A percentile compares a stretch with the other conserved stretches of the same genome.
phyloP scores from a whole-genome alignment of 495 filamentous ascomycete genomes.

The Aspergillus carlsbadensis region DNA sequence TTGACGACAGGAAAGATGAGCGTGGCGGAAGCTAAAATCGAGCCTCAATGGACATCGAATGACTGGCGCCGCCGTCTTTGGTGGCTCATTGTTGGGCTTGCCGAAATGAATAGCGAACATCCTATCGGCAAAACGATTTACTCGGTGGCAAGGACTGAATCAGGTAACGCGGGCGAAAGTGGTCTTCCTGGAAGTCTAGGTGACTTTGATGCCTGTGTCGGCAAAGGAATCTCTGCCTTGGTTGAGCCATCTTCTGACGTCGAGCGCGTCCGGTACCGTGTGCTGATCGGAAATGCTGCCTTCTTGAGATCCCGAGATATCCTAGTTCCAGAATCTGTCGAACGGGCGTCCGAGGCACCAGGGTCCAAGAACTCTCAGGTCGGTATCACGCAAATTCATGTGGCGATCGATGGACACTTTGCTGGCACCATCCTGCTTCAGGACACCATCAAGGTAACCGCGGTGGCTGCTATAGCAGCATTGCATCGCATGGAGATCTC shows the following conservation, averaged over 20 bases:
- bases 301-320: slow-evolving; percentile 72
- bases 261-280: slow-evolving; percentile 67
- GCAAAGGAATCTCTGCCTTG: slow-evolving; percentile 77
- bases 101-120: slow-evolving; percentile 93
- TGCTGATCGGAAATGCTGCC: slow-evolving; percentile 77
- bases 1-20: slow-evolving; percentile 94
- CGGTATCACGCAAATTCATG: slow-evolving; percentile 86
- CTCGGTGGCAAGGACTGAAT: slow-evolving; percentile 65
- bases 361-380: slow-evolving; percentile 27
- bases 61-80: slow-evolving; percentile 73
- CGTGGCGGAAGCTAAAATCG: slow-evolving; percentile 68
- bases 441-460: slow-evolving; percentile 87
- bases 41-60: slow-evolving; percentile 65
- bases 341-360: slow-evolving; percentile 28
- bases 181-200: slow-evolving; percentile 78
- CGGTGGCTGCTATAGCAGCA: slow-evolving; percentile 79
- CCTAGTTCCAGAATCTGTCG: slow-evolving; percentile 61
- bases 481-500: slow-evolving; percentile 80
- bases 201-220: slow-evolving; percentile 81
- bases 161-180: slow-evolving; percentile 69
- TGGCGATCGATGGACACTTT: slow-evolving; percentile 79
- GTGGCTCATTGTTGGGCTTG: slow-evolving; percentile 92
- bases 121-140: slow-evolving; percentile 87
- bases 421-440: slow-evolving; percentile 78
- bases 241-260: slow-evolving; percentile 72